phyloP scores from a whole-genome alignment of 495 filamentous ascomycete species.

The Mytilinidion resinicola region DNA sequence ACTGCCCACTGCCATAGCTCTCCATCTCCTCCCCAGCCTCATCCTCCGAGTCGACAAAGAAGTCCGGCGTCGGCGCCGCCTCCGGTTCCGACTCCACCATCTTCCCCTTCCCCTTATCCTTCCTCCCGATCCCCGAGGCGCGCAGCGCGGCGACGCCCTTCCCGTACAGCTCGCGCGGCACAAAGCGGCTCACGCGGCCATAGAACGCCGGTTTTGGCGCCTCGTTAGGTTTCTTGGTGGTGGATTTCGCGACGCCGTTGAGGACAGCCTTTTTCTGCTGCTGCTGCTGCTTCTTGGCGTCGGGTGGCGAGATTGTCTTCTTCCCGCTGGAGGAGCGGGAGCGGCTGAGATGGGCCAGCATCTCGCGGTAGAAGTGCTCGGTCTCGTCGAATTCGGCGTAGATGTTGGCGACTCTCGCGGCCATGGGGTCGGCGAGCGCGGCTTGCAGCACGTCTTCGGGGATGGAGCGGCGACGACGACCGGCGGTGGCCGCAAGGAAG shows the following conservation, averaged over 20 bases:
- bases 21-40: slow-evolving; percentile 11
- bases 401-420: not conserved
- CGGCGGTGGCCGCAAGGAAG: too few species aligned
- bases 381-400: not conserved
- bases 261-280: too few species aligned
- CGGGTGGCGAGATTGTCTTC: not conserved
- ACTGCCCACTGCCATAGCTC: not conserved
- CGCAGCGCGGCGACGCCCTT: slow-evolving; percentile 20
- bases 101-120: slow-evolving; percentile 11
- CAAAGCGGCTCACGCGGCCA: slow-evolving; percentile 31
- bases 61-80: slow-evolving; percentile 3
- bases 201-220: slow-evolving; percentile 19
- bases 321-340: not conserved
- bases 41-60: slow-evolving; percentile 6
- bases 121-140: slow-evolving; percentile 4
- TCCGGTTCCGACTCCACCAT: not conserved
- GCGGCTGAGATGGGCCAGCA: not conserved
- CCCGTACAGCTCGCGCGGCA: slow-evolving; percentile 36
- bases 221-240: not conserved
- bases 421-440: too few species aligned
- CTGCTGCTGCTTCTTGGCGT: not conserved
- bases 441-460: too few species aligned
- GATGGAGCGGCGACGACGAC: too few species aligned
- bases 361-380: not conserved
- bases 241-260: not conserved